Evolutionary conservation across 306 rosid genomes (phyloP).

Genomic region (Begonia peltatifolia): DNA sequence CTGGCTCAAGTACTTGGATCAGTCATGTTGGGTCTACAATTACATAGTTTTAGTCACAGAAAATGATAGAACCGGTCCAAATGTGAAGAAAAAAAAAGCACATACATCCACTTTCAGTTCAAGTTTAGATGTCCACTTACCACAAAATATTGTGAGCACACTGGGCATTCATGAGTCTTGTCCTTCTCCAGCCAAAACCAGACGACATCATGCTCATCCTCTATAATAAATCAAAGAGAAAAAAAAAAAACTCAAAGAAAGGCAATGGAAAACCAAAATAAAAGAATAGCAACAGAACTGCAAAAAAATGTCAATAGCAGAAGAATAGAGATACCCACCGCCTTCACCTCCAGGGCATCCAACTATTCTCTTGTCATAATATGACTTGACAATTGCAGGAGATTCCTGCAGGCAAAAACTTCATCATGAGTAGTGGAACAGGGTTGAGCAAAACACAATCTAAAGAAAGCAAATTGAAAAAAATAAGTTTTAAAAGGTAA

Average conservation of each 20-base stretch:
- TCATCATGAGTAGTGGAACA: background rate
- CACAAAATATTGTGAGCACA: conserved; percentile 78
- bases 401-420: conserved; percentile 39
- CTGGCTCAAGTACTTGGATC: background rate
- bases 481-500: background rate
- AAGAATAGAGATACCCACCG: conserved; percentile 36
- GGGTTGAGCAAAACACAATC: background rate
- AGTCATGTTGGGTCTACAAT: background rate
- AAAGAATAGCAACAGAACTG: conserved; percentile 1
- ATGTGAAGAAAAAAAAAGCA: too few species aligned
- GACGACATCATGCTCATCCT: conserved; percentile 96
- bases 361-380: conserved; percentile 69
- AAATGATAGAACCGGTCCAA: too few species aligned
- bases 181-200: conserved; percentile 98
- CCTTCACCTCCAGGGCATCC: conserved; percentile 99
- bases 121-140: conserved; percentile 31
- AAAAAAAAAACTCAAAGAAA: background rate
- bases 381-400: conserved; percentile 75
- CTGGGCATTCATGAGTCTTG: conserved; percentile 85
- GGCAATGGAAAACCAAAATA: background rate
- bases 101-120: background rate
- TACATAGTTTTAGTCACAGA: too few species aligned
- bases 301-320: conserved; percentile 5
- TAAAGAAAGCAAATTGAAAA: background rate
- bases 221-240: conserved; percentile 28